A percentile compares a stretch with the other conserved stretches of the same genome.
These are phyloP conservation scores for Solanum hybrid DNA, from an alignment of 305 asterid genomes.

Conservation along the genomic window DNA sequence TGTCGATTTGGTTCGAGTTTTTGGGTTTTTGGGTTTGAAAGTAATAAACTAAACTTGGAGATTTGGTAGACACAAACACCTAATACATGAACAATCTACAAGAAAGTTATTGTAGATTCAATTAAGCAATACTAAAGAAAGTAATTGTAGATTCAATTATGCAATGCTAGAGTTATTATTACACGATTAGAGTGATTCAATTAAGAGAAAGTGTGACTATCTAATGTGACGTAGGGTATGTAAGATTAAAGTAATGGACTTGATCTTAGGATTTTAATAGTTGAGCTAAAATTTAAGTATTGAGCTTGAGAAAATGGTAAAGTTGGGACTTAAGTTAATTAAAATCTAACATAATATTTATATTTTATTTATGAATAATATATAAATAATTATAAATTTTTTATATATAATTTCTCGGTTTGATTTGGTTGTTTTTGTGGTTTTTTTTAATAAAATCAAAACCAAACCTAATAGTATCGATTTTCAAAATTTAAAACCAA, in stretches of 20 bases:
- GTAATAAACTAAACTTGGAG: not conserved
- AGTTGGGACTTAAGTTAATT: not conserved
- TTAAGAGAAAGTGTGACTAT: not conserved
- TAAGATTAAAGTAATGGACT: not conserved
- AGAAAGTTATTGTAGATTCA: not conserved
- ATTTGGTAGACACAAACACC: not conserved
- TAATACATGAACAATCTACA: not conserved
- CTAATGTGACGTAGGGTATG: not conserved
- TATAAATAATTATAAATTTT: too few species aligned
- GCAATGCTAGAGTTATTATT: not conserved
- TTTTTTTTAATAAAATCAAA: too few species aligned
- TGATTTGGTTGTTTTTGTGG: not conserved
- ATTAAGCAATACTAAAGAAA: too few species aligned
- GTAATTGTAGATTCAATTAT: not conserved
- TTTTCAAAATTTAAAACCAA: not conserved
- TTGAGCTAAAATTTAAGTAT: not conserved
- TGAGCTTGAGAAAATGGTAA: not conserved
- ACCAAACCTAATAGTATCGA: not conserved
- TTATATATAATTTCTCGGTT: not conserved
- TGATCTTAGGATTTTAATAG: not conserved
- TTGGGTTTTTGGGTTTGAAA: not conserved
- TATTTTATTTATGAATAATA: not conserved
- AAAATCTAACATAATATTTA: too few species aligned
- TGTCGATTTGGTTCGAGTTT: not conserved
- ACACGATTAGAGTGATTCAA: not conserved